Evolutionary conservation across 2,329 filamentous ascomycete genomes (phyloP).

Genomic region (Aspergillus sp.): DNA sequence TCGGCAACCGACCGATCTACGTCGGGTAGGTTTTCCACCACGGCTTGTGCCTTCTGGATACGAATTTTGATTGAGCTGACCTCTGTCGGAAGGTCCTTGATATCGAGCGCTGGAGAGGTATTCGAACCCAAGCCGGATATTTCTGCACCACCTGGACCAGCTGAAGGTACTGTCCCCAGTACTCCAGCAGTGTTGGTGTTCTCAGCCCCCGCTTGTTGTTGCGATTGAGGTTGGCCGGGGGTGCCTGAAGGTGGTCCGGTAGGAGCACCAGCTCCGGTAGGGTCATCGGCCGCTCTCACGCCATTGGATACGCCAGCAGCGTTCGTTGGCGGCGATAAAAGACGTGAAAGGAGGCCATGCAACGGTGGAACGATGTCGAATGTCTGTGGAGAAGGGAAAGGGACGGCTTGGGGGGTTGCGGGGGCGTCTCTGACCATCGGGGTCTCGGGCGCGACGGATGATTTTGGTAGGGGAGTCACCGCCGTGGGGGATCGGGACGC

Average conservation of each 20-base stretch:
- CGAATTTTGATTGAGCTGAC: slow-evolving; percentile 80
- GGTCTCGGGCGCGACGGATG: slow-evolving; percentile 37
- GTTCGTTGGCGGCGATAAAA: slow-evolving; percentile 57
- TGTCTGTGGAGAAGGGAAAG: slow-evolving; percentile 73
- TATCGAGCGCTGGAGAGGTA: slow-evolving; percentile 53
- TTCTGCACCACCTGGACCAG: slow-evolving; percentile 32
- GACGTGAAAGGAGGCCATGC: slow-evolving; percentile 72
- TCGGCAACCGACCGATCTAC: slow-evolving; percentile 46
- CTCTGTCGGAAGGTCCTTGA: slow-evolving; percentile 77
- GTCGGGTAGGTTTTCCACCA: slow-evolving; percentile 47
- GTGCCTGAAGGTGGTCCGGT: slow-evolving; percentile 9
- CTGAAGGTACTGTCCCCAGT: slow-evolving; percentile 31
- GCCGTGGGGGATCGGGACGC: slow-evolving; percentile 36
- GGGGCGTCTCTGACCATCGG: slow-evolving; percentile 31
- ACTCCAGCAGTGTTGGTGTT: slow-evolving; percentile 26
- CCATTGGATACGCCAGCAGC: slow-evolving; percentile 41
- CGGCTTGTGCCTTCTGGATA: slow-evolving; percentile 71
- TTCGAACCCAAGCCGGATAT: slow-evolving; percentile 28
- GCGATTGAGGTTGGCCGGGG: slow-evolving; percentile 21
- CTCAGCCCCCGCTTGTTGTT: slow-evolving; percentile 31
- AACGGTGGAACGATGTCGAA: slow-evolving; percentile 86
- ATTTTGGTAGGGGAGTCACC: slow-evolving; percentile 47
- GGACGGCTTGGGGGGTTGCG: slow-evolving; percentile 50
- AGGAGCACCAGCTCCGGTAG: slow-evolving; percentile 29
- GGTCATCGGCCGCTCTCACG: slow-evolving; percentile 23